Evolutionary conservation across 108 stramenopile genomes (phyloP).

Genomic region (Pseudonitzschia multistriata): DNA sequence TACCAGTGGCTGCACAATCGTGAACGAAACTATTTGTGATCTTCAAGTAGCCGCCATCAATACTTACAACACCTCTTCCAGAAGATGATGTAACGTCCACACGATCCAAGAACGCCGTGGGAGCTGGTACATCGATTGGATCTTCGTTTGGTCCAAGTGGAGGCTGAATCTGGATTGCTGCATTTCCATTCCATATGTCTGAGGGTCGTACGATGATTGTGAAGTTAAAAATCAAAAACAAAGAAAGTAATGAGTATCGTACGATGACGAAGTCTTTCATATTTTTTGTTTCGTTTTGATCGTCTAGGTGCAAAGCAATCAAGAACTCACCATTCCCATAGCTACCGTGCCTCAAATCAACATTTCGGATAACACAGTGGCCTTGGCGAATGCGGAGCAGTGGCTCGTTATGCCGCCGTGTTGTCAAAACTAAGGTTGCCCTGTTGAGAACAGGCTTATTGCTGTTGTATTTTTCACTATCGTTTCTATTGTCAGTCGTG

Average conservation of each 20-base stretch:
- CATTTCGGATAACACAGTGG: constrained; percentile 32
- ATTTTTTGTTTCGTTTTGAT: not conserved
- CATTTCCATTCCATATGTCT: constrained; percentile 88
- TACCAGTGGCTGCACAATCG: constrained; percentile 80
- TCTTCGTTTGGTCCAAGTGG: constrained; percentile 40
- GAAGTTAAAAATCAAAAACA: not conserved
- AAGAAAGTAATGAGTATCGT: not conserved
- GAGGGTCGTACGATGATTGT: not conserved
- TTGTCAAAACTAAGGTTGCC: constrained; percentile 54
- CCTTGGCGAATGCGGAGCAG: constrained; percentile 68
- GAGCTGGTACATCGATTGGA: constrained; percentile 33
- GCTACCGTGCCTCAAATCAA: constrained; percentile 59
- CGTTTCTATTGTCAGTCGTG: not conserved
- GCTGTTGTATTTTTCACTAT: not conserved
- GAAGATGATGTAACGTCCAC: constrained; percentile 58
- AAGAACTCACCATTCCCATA: constrained; percentile 34
- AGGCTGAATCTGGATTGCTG: constrained; percentile 76
- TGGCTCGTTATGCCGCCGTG: constrained; percentile 57
- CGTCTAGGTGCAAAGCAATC: not conserved
- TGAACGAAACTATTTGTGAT: constrained; percentile 60
- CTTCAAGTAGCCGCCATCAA: constrained; percentile 63
- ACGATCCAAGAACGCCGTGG: constrained; percentile 47
- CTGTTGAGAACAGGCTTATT: constrained; percentile 16
- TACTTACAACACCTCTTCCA: constrained; percentile 73
- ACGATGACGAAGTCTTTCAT: not conserved